These are phyloP conservation scores for Collybia sordida DNA, from an alignment of 768 basidiomycete genomes.

Conservation along the genomic window DNA sequence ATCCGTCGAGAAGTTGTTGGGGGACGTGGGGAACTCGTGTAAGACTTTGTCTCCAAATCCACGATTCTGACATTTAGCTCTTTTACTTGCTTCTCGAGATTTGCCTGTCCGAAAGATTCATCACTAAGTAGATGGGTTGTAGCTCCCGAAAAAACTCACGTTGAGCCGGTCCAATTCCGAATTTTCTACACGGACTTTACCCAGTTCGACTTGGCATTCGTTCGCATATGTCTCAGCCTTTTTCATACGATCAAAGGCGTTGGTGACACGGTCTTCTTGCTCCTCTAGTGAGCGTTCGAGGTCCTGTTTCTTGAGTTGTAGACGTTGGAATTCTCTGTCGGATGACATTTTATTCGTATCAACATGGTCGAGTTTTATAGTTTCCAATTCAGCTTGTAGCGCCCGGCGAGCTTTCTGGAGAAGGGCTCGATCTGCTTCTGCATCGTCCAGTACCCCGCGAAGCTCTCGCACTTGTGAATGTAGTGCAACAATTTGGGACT, in stretches of 20 bases:
- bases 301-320: constrained; percentile 81
- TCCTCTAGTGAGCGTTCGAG: constrained; percentile 77
- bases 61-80: constrained; percentile 82
- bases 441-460: constrained; percentile 78
- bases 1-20: constrained; percentile 55
- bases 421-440: constrained; percentile 76
- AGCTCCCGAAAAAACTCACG: constrained; percentile 36
- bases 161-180: constrained; percentile 78
- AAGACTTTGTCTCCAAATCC: constrained; percentile 79
- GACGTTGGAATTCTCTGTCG: constrained; percentile 71
- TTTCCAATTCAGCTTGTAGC: constrained; percentile 77
- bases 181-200: constrained; percentile 77
- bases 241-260: constrained; percentile 77
- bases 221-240: constrained; percentile 76
- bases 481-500: constrained; percentile 78
- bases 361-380: constrained; percentile 73
- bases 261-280: constrained; percentile 69
- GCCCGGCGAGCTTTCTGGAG: constrained; percentile 82
- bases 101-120: constrained; percentile 47
- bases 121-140: constrained; percentile 5
- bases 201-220: constrained; percentile 76
- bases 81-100: constrained; percentile 82
- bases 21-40: constrained; percentile 62
- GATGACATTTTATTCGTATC: constrained; percentile 70
- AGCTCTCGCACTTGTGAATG: constrained; percentile 87